These are phyloP conservation scores for Aspergillus baeticus DNA, from an alignment of 495 filamentous ascomycete species.

Conservation along the genomic window DNA sequence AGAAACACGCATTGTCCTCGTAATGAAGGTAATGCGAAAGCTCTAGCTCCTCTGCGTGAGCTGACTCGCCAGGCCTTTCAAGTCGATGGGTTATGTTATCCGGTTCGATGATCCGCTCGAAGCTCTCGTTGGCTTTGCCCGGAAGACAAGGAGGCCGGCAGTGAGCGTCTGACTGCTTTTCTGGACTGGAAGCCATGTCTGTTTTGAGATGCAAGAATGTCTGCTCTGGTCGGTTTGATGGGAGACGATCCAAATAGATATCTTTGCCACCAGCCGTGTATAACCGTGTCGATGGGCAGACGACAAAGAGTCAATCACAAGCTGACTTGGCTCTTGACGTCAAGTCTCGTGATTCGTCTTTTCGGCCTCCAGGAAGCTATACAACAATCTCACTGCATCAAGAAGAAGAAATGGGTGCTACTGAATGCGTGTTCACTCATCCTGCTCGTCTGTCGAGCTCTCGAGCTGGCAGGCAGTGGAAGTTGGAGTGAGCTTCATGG, in stretches of 20 bases:
- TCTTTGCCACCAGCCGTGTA: slow-evolving; percentile 4
- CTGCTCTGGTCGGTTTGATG: neutral
- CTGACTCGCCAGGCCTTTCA: neutral
- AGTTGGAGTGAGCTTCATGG: neutral
- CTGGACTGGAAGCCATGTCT: slow-evolving; percentile 3
- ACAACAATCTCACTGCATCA: neutral
- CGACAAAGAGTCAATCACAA: neutral
- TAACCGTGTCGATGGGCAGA: neutral
- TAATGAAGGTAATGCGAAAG: slow-evolving; percentile 38
- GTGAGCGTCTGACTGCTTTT: neutral
- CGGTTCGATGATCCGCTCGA: neutral
- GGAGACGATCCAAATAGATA: neutral
- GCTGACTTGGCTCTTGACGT: slow-evolving; percentile 7
- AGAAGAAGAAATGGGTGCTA: neutral
- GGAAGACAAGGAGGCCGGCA: neutral
- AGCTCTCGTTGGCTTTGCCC: neutral
- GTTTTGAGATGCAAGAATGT: neutral
- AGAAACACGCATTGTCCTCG: slow-evolving; percentile 44
- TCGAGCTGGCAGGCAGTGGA: neutral
- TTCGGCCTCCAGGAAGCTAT: slow-evolving; percentile 3
- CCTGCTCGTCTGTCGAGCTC: neutral
- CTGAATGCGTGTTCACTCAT: neutral
- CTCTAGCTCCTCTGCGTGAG: slow-evolving; percentile 6
- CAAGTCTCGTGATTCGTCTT: slow-evolving; percentile 1
- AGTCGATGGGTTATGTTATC: neutral